Percentiles rank a stretch among this genome's conserved stretches.
phyloP scores from a whole-genome alignment of 768 basidiomycete species.

The Hygrophorus pudorinus region DNA sequence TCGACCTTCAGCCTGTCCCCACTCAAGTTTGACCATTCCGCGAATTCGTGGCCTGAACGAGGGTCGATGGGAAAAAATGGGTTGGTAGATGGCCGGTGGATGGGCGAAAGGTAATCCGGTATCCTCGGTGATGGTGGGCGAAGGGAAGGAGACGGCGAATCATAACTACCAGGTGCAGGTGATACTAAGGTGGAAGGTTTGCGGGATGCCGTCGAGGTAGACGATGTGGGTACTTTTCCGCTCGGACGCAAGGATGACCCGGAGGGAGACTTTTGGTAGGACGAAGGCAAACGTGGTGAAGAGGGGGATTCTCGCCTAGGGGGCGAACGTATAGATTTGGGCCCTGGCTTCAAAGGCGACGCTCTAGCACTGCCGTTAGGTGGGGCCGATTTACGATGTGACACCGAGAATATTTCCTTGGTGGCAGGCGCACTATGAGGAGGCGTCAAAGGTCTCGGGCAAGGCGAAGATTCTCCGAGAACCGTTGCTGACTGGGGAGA shows the following conservation, averaged over 20 bases:
- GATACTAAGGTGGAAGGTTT: constrained; percentile 9
- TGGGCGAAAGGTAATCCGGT: constrained; percentile 66
- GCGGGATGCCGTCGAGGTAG: constrained; percentile 11
- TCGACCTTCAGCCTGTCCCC: constrained; percentile 43
- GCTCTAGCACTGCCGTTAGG: neutral
- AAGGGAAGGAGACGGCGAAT: constrained; percentile 13
- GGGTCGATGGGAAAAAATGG: constrained; percentile 62
- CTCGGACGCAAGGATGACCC: constrained; percentile 14
- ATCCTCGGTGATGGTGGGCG: constrained; percentile 17
- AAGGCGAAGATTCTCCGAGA: constrained; percentile 6
- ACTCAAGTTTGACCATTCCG: constrained; percentile 43
- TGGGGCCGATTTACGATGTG: neutral
- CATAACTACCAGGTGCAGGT: constrained; percentile 2
- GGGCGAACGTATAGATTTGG: neutral
- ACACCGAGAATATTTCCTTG: constrained; percentile 1
- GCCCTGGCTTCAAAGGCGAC: constrained; percentile 1
- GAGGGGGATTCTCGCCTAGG: constrained; percentile 1
- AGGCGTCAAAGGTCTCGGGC: constrained; percentile 8
- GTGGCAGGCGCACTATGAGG: constrained; percentile 7
- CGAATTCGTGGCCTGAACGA: constrained; percentile 39
- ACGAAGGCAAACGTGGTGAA: constrained; percentile 9
- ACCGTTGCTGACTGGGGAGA: neutral
- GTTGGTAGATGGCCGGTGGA: constrained; percentile 79
- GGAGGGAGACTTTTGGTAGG: constrained; percentile 11
- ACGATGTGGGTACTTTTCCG: constrained; percentile 11